A percentile compares a stretch with the other conserved stretches of the same genome.
phyloP scores from a whole-genome alignment of 139 green algal genomes.

The Mychonastes homosphaera region DNA sequence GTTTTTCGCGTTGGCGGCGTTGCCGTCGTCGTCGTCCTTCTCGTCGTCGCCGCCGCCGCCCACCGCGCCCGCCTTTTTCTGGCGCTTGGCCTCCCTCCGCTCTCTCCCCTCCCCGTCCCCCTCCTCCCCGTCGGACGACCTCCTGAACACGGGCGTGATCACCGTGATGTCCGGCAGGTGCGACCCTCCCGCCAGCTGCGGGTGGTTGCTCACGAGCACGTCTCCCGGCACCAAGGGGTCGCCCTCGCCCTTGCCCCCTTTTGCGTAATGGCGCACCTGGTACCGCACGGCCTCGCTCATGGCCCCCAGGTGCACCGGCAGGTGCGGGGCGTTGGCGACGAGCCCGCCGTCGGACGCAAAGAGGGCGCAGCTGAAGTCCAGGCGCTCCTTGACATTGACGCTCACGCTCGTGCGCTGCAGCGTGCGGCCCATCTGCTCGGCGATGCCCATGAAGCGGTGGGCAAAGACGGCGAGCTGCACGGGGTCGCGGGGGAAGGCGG shows the following conservation, averaged over 20 bases:
- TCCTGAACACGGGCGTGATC: slow-evolving; percentile 85
- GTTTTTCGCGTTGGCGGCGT: too few species aligned
- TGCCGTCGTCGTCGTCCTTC: too few species aligned
- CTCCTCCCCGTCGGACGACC: too few species aligned
- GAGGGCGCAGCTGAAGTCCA: slow-evolving; percentile 95
- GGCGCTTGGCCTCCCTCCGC: too few species aligned
- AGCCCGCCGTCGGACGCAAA: slow-evolving; percentile 72
- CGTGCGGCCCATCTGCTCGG: slow-evolving; percentile 96
- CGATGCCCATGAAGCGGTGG: slow-evolving; percentile 98
- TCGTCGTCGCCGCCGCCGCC: too few species aligned
- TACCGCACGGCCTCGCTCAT: slow-evolving; percentile 88
- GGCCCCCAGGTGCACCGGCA: slow-evolving; percentile 93
- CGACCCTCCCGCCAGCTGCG: slow-evolving; percentile 76
- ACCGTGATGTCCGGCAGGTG: slow-evolving; percentile 98
- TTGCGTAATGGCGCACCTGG: slow-evolving; percentile 54
- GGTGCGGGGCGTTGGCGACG: slow-evolving; percentile 95
- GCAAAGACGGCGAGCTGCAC: slow-evolving; percentile 92
- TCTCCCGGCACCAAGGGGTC: slow-evolving; percentile 59
- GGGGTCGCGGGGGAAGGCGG: slow-evolving; percentile 54
- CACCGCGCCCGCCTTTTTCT: too few species aligned
- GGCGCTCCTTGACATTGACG: slow-evolving; percentile 98
- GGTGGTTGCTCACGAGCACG: slow-evolving; percentile 91
- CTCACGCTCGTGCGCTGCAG: slow-evolving; percentile 85
- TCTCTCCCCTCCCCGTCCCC: too few species aligned
- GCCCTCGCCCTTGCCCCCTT: slow-evolving; percentile 24